Evolutionary conservation across 352 stramenopile genomes (phyloP).

Genomic region (Phytophthora capsici): DNA sequence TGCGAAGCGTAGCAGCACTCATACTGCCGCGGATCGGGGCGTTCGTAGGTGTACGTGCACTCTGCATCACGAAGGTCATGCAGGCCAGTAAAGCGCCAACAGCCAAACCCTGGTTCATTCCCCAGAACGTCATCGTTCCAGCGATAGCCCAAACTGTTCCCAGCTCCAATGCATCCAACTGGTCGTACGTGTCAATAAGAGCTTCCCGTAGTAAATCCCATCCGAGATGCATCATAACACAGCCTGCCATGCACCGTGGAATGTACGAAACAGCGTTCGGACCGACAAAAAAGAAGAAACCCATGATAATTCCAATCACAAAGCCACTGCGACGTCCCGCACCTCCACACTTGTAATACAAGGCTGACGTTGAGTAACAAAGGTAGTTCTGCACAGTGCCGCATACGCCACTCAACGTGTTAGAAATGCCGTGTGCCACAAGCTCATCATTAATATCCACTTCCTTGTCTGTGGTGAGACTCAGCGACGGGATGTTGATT

Average conservation of each 20-base stretch:
- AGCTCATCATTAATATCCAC: conserved; percentile 94
- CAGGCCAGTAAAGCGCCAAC: conserved; percentile 89
- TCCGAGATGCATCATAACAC: conserved; percentile 92
- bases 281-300: conserved; percentile 90
- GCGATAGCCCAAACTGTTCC: conserved; percentile 91
- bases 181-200: conserved; percentile 87
- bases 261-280: conserved; percentile 87
- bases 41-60: conserved; percentile 79
- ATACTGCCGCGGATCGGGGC: conserved; percentile 92
- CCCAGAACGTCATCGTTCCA: conserved; percentile 92
- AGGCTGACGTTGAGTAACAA: conserved; percentile 84
- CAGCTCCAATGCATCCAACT: conserved; percentile 92
- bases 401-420: conserved; percentile 83
- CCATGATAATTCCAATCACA: conserved; percentile 69
- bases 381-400: conserved; percentile 94
- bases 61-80: conserved; percentile 92
- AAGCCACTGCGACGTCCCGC: conserved; percentile 68
- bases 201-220: conserved; percentile 91
- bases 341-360: conserved; percentile 92
- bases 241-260: conserved; percentile 93
- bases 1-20: conserved; percentile 90
- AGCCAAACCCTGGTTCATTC: conserved; percentile 92
- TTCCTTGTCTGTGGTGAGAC: conserved; percentile 85
- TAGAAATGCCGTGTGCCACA: conserved; percentile 92
- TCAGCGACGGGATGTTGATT: conserved; percentile 94